Evolutionary conservation across 495 filamentous ascomycete genomes (phyloP).

Genomic region (Aspergillus egyptiacus): DNA sequence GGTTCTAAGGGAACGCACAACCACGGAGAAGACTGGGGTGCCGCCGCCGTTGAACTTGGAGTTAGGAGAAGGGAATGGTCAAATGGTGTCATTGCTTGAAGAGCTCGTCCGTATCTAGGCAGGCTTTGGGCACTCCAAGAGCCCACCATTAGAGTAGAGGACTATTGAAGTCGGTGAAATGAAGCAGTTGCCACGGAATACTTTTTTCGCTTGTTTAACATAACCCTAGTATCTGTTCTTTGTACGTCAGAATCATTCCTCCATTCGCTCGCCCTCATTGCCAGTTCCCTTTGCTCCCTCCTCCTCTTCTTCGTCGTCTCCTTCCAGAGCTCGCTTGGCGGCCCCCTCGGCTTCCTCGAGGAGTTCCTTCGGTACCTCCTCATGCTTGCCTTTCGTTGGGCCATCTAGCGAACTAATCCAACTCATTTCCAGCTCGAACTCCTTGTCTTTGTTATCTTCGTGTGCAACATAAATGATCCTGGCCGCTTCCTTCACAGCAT

Average conservation of each 20-base stretch:
- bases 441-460: conserved; percentile 96
- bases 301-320: conserved; percentile 69
- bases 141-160: not conserved
- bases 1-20: conserved; percentile 57
- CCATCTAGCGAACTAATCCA: conserved; percentile 82
- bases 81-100: conserved; percentile 40
- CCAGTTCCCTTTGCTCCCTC: conserved; percentile 49
- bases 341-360: conserved; percentile 84
- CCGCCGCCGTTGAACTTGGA: conserved; percentile 50
- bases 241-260: conserved; percentile 50
- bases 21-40: conserved; percentile 85
- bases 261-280: conserved; percentile 62
- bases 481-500: conserved; percentile 94
- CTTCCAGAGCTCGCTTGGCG: conserved; percentile 65
- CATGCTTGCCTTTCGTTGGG: conserved; percentile 84
- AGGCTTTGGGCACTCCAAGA: no score
- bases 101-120: not conserved
- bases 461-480: conserved; percentile 95
- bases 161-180: not conserved
- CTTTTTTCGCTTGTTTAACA: conserved; percentile 3
- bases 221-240: not conserved
- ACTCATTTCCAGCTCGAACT: conserved; percentile 98
- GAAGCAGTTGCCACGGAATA: not conserved
- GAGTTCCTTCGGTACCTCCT: conserved; percentile 84
- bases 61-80: conserved; percentile 41